Conservation (phyloP, 345 rosid species). For the Combretum micranthum region DNA sequence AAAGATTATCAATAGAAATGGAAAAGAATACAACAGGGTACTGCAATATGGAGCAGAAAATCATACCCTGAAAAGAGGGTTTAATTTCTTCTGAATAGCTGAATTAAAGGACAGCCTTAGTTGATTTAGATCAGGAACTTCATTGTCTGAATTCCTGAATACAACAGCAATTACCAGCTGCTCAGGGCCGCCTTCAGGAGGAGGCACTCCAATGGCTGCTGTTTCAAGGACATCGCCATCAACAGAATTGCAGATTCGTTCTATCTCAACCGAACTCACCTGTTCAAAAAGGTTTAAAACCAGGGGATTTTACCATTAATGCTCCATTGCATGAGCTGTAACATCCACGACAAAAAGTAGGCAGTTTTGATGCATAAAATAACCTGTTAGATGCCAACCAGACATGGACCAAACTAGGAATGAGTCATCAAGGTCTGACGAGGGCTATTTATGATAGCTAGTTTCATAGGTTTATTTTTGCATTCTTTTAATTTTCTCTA, state of each 20-base stretch:
- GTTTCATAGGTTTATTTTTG: too few species aligned
- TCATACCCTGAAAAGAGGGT: slow-evolving; percentile 81
- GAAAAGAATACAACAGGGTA: neutral
- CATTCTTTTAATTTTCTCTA: too few species aligned
- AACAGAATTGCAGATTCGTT: slow-evolving; percentile 72
- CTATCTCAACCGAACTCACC: slow-evolving; percentile 92
- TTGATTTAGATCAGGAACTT: slow-evolving; percentile 33
- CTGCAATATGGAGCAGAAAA: neutral
- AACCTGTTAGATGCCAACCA: too few species aligned
- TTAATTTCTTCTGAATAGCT: slow-evolving; percentile 78
- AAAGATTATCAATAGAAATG: neutral
- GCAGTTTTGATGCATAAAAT: too few species aligned
- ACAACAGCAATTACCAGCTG: slow-evolving; percentile 71
- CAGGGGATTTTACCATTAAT: neutral
- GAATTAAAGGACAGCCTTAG: slow-evolving; percentile 65
- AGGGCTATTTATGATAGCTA: too few species aligned
- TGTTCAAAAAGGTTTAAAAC: slow-evolving; percentile 16
- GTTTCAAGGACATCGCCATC: slow-evolving; percentile 70
- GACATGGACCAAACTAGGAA: too few species aligned
- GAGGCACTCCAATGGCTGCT: slow-evolving; percentile 94
- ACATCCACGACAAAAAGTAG: too few species aligned
- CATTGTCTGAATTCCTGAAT: slow-evolving; percentile 31
- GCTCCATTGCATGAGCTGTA: too few species aligned
- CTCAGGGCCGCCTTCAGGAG: slow-evolving; percentile 88
- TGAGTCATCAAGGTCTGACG: too few species aligned